Conservation (phyloP, 208 protist genomes). For the Leishmania aethiopica region DNA sequence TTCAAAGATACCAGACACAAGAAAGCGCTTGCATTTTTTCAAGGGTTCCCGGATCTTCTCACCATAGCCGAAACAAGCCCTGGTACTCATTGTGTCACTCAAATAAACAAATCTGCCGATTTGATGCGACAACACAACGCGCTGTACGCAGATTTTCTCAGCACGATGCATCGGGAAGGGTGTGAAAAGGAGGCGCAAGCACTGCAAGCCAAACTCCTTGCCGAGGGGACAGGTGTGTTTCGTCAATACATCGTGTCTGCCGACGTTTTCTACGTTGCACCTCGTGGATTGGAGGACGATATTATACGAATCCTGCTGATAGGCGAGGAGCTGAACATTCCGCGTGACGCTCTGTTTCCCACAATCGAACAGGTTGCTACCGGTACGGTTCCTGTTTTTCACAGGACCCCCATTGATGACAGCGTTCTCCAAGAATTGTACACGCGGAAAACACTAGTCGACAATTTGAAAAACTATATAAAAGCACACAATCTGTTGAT, state of each 20-base stretch:
- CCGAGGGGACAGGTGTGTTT: constrained; percentile 41
- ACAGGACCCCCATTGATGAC: background rate
- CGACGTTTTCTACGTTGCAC: constrained; percentile 17
- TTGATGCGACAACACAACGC: constrained; percentile 45
- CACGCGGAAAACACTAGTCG: constrained; percentile 41
- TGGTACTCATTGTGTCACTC: constrained; percentile 41
- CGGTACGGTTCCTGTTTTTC: constrained; percentile 11
- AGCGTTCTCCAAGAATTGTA: constrained; percentile 42
- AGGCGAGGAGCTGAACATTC: constrained; percentile 23
- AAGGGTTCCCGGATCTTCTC: constrained; percentile 40
- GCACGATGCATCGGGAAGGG: constrained; percentile 37
- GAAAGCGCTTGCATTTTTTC: constrained; percentile 57
- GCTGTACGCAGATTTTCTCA: constrained; percentile 46
- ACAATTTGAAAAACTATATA: constrained; percentile 64
- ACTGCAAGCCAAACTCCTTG: constrained; percentile 37
- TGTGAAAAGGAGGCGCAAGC: constrained; percentile 41
- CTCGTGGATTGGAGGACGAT: constrained; percentile 22
- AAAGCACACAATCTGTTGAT: constrained; percentile 33
- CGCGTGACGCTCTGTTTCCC: constrained; percentile 12
- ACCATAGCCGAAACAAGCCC: constrained; percentile 49
- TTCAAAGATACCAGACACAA: constrained; percentile 80
- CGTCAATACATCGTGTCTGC: constrained; percentile 53
- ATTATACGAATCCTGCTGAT: constrained; percentile 21
- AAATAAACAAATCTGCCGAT: constrained; percentile 47
- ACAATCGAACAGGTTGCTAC: constrained; percentile 27